These are phyloP conservation scores for Myxozyma geophila DNA, from an alignment of 805 yeast genomes.

Conservation along the genomic window DNA sequence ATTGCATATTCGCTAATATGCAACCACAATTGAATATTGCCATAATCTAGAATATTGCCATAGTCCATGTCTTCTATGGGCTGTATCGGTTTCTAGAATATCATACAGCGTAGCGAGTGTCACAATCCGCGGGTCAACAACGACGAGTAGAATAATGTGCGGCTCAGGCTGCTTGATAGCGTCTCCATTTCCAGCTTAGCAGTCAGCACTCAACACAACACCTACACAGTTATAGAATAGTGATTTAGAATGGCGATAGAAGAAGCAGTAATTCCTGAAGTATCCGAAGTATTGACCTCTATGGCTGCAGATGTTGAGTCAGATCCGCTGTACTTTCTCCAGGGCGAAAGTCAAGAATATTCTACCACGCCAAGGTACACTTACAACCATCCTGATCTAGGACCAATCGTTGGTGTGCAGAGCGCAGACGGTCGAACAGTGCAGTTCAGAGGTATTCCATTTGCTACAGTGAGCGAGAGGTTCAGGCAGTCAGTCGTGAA, in stretches of 20 bases:
- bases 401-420: conserved; percentile 18
- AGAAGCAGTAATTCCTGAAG: background rate
- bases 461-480: conserved; percentile 17
- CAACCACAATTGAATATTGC: too few species aligned
- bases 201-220: too few species aligned
- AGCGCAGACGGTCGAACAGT: conserved; percentile 10
- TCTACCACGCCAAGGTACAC: conserved; percentile 54
- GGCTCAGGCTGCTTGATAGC: background rate
- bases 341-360: conserved; percentile 42
- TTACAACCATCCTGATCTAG: conserved; percentile 21
- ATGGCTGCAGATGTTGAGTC: background rate
- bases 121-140: too few species aligned
- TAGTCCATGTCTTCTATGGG: background rate
- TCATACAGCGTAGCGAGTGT: too few species aligned
- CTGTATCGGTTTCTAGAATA: background rate
- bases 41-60: too few species aligned
- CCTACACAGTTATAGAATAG: background rate
- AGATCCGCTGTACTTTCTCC: background rate
- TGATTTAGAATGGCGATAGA: background rate
- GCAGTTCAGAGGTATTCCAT: conserved; percentile 25
- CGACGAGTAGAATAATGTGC: background rate
- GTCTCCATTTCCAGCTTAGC: too few species aligned
- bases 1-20: too few species aligned
- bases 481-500: conserved; percentile 22
- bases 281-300: background rate